Conservation (phyloP, 805 yeast species). For the Cyberlindnera mississippiensis region DNA sequence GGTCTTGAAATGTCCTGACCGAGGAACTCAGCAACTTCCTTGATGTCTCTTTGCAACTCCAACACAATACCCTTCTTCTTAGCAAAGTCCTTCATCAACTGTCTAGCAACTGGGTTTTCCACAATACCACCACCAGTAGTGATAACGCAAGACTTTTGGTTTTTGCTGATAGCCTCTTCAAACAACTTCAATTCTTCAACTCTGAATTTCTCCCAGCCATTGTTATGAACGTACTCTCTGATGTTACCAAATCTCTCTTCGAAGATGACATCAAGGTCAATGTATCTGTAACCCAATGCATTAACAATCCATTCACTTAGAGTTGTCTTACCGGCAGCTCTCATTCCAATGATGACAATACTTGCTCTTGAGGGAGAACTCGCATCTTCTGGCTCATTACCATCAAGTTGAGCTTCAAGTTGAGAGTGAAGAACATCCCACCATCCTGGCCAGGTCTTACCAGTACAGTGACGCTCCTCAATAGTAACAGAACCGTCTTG, state of each 20-base stretch:
- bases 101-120: slow-evolving; percentile 68
- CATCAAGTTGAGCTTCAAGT: slow-evolving; percentile 64
- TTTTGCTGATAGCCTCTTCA: slow-evolving; percentile 39
- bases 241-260: slow-evolving; percentile 54
- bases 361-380: slow-evolving; percentile 38
- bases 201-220: slow-evolving; percentile 91
- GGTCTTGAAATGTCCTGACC: slow-evolving; percentile 83
- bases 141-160: slow-evolving; percentile 51
- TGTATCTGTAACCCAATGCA: slow-evolving; percentile 56
- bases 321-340: slow-evolving; percentile 95
- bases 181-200: slow-evolving; percentile 56
- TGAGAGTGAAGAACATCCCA: slow-evolving; percentile 85
- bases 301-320: slow-evolving; percentile 76
- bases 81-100: slow-evolving; percentile 51
- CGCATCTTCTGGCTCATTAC: slow-evolving; percentile 50
- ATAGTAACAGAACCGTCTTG: slow-evolving; percentile 53
- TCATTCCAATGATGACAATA: slow-evolving; percentile 88
- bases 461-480: slow-evolving; percentile 87
- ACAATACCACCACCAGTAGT: slow-evolving; percentile 98
- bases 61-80: slow-evolving; percentile 64
- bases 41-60: slow-evolving; percentile 85
- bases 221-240: slow-evolving; percentile 51
- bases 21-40: slow-evolving; percentile 72
- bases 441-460: slow-evolving; percentile 99
- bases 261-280: slow-evolving; percentile 75